phyloP scores from a whole-genome alignment of 2,329 filamentous ascomycete genomes.

The Pseudogymnoascus sp. region DNA sequence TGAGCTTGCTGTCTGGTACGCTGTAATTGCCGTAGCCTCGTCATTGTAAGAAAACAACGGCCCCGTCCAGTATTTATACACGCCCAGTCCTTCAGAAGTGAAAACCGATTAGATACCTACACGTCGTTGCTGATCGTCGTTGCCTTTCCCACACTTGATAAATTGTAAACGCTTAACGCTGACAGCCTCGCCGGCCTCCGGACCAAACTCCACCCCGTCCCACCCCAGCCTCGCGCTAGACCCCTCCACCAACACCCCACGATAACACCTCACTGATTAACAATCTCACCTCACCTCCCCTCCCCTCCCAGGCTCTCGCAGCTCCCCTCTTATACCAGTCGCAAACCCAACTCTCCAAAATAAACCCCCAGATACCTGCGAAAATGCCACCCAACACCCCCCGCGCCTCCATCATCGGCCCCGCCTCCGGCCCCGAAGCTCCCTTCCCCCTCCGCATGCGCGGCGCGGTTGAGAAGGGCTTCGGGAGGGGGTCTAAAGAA shows the following conservation, averaged over 20 bases:
- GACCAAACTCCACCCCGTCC: not conserved
- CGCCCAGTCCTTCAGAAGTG: too few relatives aligned
- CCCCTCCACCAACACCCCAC: not conserved
- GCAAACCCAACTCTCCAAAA: not conserved
- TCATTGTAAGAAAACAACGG: too few relatives aligned
- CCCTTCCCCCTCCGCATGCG: conserved; percentile 81
- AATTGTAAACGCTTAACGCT: too few relatives aligned
- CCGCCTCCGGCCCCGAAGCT: conserved; percentile 61
- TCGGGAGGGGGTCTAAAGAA: conserved; percentile 89
- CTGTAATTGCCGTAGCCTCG: too few relatives aligned
- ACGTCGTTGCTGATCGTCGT: too few relatives aligned
- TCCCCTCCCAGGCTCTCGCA: not conserved
- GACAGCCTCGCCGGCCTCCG: not conserved
- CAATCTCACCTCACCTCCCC: not conserved
- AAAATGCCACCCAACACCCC: conserved; percentile 22
- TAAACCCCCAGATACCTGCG: not conserved
- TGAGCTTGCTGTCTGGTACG: too few relatives aligned
- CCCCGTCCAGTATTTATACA: too few relatives aligned
- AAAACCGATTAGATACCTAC: too few relatives aligned
- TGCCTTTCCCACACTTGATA: too few relatives aligned
- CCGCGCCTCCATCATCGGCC: conserved; percentile 66
- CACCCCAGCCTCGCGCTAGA: not conserved
- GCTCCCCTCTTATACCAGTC: not conserved
- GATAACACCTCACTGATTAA: not conserved
- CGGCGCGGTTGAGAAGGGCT: conserved; percentile 84